Evolutionary conservation across 768 basidiomycete genomes (phyloP).

Genomic region (Boletus vinaceobasis): DNA sequence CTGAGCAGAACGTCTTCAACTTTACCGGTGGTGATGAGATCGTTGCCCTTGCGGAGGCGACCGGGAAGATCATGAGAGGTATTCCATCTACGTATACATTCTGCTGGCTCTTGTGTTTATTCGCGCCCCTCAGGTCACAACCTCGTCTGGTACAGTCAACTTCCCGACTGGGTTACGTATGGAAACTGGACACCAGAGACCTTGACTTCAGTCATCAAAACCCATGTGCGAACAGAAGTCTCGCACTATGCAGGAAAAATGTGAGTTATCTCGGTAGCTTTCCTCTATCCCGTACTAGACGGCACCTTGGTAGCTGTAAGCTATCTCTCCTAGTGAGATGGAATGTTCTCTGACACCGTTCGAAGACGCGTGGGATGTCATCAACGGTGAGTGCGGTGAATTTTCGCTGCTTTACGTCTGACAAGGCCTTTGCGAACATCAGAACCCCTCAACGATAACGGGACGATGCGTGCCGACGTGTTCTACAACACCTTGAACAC

Average conservation of each 20-base stretch:
- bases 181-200: constrained; percentile 11
- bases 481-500: constrained; percentile 52
- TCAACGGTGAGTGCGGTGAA: constrained; percentile 11
- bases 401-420: neutral
- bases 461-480: constrained; percentile 49
- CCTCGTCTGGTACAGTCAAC: constrained; percentile 17
- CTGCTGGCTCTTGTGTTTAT: neutral
- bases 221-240: constrained; percentile 17
- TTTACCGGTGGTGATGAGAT: constrained; percentile 22
- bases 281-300: neutral
- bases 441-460: constrained; percentile 47
- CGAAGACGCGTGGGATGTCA: constrained; percentile 22
- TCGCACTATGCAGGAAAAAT: constrained; percentile 11
- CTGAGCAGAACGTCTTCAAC: constrained; percentile 23
- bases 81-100: neutral
- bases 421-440: neutral
- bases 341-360: neutral
- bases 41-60: constrained; percentile 16
- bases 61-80: constrained; percentile 21
- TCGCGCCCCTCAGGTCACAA: constrained; percentile 13
- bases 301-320: constrained; percentile 9
- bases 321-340: neutral
- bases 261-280: neutral
- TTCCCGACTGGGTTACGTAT: constrained; percentile 16
- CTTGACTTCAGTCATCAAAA: constrained; percentile 16